Percentiles rank a stretch among this genome's conserved stretches.
Evolutionary conservation across 139 green algal genomes (phyloP).

Genomic region (Picochlorum sp.): DNA sequence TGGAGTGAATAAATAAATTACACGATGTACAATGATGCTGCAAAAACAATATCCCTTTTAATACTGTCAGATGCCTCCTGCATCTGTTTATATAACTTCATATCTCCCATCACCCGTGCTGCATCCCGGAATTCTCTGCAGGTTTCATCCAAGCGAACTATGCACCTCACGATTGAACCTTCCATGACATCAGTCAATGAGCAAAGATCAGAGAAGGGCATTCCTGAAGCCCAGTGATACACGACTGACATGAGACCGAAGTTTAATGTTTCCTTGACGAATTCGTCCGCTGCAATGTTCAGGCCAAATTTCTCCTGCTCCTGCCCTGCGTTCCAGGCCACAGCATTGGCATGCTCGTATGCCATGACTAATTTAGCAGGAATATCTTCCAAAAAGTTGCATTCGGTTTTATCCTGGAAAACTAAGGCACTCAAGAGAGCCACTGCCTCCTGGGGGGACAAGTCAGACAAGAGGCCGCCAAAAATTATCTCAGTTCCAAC

Average conservation of each 20-base stretch:
- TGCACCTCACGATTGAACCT: constrained; percentile 84
- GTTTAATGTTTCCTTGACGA: constrained; percentile 39
- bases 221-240: constrained; percentile 90
- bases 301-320: constrained; percentile 49
- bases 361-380: constrained; percentile 44
- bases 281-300: constrained; percentile 67
- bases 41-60: constrained; percentile 96
- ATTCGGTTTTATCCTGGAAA: constrained; percentile 89
- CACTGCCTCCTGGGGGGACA: constrained; percentile 78
- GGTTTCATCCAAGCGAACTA: constrained; percentile 82
- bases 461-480: constrained; percentile 59
- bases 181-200: constrained; percentile 87
- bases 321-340: constrained; percentile 50
- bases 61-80: constrained; percentile 75
- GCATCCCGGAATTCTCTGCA: constrained; percentile 71
- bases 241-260: constrained; percentile 80
- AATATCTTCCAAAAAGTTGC: constrained; percentile 44
- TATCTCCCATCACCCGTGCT: constrained; percentile 91
- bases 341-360: constrained; percentile 22
- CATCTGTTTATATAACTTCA: constrained; percentile 79
- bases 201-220: constrained; percentile 83
- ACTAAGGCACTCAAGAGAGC: constrained; percentile 85
- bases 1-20: constrained; percentile 21
- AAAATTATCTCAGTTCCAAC: constrained; percentile 89
- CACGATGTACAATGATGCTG: constrained; percentile 82